Conservation (phyloP, 2,329 filamentous ascomycete species). For the Xylariaceae sp. region DNA sequence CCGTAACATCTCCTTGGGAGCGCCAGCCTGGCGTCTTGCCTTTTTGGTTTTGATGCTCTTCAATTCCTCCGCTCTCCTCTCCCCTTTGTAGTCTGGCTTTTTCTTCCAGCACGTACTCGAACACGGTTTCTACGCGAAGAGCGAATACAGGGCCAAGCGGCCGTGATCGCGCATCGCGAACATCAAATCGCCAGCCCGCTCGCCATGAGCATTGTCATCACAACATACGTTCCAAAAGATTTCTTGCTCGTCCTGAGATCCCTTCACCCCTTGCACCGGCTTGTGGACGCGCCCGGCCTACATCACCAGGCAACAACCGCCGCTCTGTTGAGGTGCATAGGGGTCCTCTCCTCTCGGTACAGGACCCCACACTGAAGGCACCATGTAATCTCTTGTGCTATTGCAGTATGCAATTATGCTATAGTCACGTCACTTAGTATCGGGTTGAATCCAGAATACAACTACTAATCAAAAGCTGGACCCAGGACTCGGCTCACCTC, state of each 20-base stretch:
- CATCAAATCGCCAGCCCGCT: slow-evolving; percentile 25
- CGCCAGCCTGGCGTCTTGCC: slow-evolving; percentile 18
- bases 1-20: slow-evolving; percentile 21
- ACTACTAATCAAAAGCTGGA: not conserved
- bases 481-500: slow-evolving; percentile 54
- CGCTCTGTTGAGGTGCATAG: slow-evolving; percentile 92
- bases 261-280: slow-evolving; percentile 10
- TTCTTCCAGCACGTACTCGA: slow-evolving; percentile 21
- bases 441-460: not conserved
- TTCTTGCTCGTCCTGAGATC: slow-evolving; percentile 10
- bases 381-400: slow-evolving; percentile 98
- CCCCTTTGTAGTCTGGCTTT: slow-evolving; percentile 15
- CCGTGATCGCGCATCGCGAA: slow-evolving; percentile 20
- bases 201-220: slow-evolving; percentile 21
- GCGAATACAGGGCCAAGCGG: slow-evolving; percentile 14
- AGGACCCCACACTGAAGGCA: slow-evolving; percentile 91
- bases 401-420: slow-evolving; percentile 98
- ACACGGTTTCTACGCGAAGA: slow-evolving; percentile 21
- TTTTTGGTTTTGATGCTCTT: slow-evolving; percentile 20
- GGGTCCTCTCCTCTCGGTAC: slow-evolving; percentile 95
- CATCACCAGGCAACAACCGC: slow-evolving; percentile 94
- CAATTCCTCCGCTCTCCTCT: slow-evolving; percentile 7
- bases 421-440: slow-evolving; percentile 24
- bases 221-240: slow-evolving; percentile 23
- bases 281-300: slow-evolving; percentile 41